phyloP scores from a whole-genome alignment of 176 grass and related monocot genomes.

The Cymbopogon citratus region DNA sequence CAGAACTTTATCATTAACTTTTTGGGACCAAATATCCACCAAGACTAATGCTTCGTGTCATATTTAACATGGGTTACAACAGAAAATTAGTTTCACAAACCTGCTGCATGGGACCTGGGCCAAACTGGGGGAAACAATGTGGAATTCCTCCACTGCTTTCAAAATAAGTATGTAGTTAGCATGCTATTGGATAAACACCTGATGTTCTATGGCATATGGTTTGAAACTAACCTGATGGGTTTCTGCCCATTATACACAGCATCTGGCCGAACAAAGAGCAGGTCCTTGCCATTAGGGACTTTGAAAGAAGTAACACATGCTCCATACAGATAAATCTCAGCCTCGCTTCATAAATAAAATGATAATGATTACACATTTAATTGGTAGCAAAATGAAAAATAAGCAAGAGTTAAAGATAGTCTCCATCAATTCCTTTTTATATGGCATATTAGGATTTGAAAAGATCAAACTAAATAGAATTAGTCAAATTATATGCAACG shows the following conservation, averaged over 20 bases:
- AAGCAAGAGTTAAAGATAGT: neutral
- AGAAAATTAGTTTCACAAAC: constrained; percentile 35
- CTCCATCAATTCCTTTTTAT: neutral
- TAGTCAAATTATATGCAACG: neutral
- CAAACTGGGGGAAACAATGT: constrained; percentile 98
- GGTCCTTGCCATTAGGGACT: constrained; percentile 67
- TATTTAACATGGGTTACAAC: neutral
- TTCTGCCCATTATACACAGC: constrained; percentile 87
- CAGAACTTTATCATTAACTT: neutral
- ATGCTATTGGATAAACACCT: neutral
- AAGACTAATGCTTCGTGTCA: neutral
- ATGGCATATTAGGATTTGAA: neutral
- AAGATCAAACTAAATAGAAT: neutral
- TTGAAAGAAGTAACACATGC: constrained; percentile 90
- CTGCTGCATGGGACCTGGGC: constrained; percentile 88
- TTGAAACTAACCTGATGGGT: constrained; percentile 70
- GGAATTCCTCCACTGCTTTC: constrained; percentile 87
- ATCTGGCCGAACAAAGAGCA: constrained; percentile 95
- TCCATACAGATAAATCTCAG: constrained; percentile 89
- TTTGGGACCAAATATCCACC: neutral
- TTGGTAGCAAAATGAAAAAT: neutral
- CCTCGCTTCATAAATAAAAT: constrained; percentile 57
- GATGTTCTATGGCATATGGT: constrained; percentile 16
- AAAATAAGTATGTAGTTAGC: constrained; percentile 36
- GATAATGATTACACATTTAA: constrained; percentile 17